These are phyloP conservation scores for Blastomyces silverae DNA, from an alignment of 2,329 filamentous ascomycete species.

Conservation along the genomic window DNA sequence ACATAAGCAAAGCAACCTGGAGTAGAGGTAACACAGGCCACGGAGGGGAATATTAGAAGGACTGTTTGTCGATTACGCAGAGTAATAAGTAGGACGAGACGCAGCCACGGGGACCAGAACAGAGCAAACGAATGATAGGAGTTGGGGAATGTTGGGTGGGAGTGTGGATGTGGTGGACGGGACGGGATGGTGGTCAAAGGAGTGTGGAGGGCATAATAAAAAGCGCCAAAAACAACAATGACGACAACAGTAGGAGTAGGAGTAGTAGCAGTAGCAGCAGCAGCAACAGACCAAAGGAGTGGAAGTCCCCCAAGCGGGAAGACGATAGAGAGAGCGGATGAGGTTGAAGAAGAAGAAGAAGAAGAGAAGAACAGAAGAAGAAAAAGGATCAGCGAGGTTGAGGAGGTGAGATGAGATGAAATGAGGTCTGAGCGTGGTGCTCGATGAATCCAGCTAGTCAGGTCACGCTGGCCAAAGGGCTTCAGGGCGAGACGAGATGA, in stretches of 20 bases:
- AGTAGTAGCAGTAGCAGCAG: too few relatives aligned
- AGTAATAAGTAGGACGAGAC: not conserved
- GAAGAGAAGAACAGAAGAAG: not conserved
- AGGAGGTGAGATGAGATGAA: not conserved
- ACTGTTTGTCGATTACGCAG: not conserved
- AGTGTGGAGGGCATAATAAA: constrained; percentile 2
- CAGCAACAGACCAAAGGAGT: constrained; percentile 24
- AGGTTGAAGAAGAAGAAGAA: not conserved
- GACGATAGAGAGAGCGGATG: constrained; percentile 21
- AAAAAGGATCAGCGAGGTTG: not conserved
- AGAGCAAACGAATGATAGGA: constrained; percentile 17
- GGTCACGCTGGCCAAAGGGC: too few relatives aligned
- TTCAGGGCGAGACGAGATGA: too few relatives aligned
- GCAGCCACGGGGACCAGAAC: constrained; percentile 2
- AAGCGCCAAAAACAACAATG: not conserved
- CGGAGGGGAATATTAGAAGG: not conserved
- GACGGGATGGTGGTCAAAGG: not conserved
- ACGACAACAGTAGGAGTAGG: too few relatives aligned
- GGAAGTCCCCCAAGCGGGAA: constrained; percentile 23
- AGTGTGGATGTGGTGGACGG: not conserved
- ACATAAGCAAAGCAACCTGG: too few relatives aligned
- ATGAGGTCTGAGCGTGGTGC: not conserved
- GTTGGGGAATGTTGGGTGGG: not conserved
- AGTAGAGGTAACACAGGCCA: not conserved
- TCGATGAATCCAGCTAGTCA: not conserved